Percentiles rank a stretch among this genome's conserved stretches.
phyloP scores from a whole-genome alignment of 495 filamentous ascomycete species.

The Neurospora sp. region DNA sequence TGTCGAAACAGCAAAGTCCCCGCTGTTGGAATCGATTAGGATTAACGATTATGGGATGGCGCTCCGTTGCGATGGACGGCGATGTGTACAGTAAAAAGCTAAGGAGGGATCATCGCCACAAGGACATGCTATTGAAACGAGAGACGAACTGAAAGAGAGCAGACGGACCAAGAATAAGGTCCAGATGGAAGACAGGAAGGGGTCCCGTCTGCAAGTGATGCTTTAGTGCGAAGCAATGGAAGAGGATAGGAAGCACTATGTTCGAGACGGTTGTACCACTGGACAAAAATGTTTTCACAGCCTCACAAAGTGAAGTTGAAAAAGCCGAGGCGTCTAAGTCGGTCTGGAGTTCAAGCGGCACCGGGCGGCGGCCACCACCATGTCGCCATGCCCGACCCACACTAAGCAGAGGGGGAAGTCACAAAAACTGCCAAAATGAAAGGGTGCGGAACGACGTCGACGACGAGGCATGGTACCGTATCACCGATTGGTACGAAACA shows the following conservation, averaged over 20 bases:
- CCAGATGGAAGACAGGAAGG: background rate
- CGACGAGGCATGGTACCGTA: background rate
- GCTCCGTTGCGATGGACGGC: background rate
- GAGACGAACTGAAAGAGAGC: background rate
- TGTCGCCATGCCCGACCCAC: background rate
- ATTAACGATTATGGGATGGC: background rate
- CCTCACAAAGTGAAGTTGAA: background rate
- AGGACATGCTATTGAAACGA: background rate
- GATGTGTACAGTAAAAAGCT: background rate
- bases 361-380: background rate
- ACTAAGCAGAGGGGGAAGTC: background rate
- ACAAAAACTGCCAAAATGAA: background rate
- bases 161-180: background rate
- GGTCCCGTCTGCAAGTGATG: background rate
- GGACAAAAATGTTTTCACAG: background rate
- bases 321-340: background rate
- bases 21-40: background rate
- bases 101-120: background rate
- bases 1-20: background rate
- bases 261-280: background rate
- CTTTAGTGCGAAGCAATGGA: background rate
- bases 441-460: background rate
- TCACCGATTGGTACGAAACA: background rate
- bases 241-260: background rate
- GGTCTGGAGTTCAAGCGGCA: background rate